Evolutionary conservation across 164 flowering plant species (phyloP).

Genomic region (Sextonia rubra): DNA sequence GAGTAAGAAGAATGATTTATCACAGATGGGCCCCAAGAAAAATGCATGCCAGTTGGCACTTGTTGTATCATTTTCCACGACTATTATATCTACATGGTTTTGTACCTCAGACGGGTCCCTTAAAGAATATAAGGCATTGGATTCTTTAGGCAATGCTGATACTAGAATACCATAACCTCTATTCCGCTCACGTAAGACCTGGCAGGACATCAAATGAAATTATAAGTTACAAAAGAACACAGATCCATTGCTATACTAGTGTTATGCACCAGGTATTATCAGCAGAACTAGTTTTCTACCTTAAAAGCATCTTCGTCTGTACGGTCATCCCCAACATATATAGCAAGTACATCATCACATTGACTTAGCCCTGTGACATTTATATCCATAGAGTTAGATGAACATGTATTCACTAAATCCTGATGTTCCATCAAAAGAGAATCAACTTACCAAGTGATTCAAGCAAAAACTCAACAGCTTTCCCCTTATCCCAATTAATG

Average conservation of each 20-base stretch:
- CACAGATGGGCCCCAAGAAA: no score
- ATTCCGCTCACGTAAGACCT: conserved; percentile 60
- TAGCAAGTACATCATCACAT: conserved; percentile 71
- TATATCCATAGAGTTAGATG: not conserved
- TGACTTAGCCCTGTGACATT: conserved; percentile 40
- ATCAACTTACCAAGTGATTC: conserved; percentile 66
- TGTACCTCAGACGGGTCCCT: conserved; percentile 80
- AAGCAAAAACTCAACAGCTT: conserved; percentile 91
- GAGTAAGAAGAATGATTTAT: no score
- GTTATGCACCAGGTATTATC: not conserved
- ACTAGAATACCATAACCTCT: conserved; percentile 80
- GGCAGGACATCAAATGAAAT: not conserved
- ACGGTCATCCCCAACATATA: conserved; percentile 88
- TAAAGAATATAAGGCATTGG: conserved; percentile 70
- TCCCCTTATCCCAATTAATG: conserved; percentile 94
- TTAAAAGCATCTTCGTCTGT: conserved; percentile 98
- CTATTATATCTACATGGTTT: not conserved
- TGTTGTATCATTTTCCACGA: no score
- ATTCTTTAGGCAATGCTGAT: conserved; percentile 70
- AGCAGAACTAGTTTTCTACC: conserved; percentile 29
- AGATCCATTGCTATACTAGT: no score
- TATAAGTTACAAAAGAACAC: not conserved
- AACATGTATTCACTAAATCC: not conserved
- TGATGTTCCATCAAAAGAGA: not conserved
- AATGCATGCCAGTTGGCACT: not conserved